Evolutionary conservation across 1,284 basidiomycete species (phyloP).

Genomic region (Quambalaria eucalypti): DNA sequence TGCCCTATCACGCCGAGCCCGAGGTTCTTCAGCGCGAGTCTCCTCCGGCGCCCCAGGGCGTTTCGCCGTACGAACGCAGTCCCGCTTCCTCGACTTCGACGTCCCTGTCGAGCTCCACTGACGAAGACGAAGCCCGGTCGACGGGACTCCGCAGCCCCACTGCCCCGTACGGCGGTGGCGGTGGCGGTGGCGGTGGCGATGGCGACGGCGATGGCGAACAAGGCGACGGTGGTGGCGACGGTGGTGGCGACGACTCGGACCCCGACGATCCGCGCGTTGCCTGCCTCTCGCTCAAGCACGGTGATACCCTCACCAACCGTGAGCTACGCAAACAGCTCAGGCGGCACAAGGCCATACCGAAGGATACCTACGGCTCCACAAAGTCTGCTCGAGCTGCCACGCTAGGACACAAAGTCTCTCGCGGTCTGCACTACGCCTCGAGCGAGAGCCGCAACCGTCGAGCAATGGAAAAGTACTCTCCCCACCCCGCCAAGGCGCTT

Average conservation of each 20-base stretch:
- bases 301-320: slow-evolving; percentile 23
- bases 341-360: slow-evolving; percentile 6
- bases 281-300: slow-evolving; percentile 22
- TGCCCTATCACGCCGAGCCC: no score
- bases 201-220: background rate
- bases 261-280: background rate
- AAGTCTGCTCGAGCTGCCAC: slow-evolving; percentile 8
- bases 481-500: slow-evolving; percentile 7
- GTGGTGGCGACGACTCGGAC: background rate
- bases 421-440: slow-evolving; percentile 29
- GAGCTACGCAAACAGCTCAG: slow-evolving; percentile 24
- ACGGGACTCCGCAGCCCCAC: no score
- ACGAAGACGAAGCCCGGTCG: background rate
- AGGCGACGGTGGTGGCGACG: background rate
- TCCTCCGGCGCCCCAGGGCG: background rate
- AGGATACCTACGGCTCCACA: slow-evolving; percentile 10
- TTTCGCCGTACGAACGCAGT: background rate
- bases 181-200: no score
- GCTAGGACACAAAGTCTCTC: slow-evolving; percentile 20
- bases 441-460: slow-evolving; percentile 31
- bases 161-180: no score
- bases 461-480: slow-evolving; percentile 38
- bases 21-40: no score
- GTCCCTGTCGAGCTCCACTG: background rate
- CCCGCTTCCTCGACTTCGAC: background rate